These are phyloP conservation scores for Trichoderma afroharzianum DNA, from an alignment of 2,329 filamentous ascomycete genomes.

Conservation along the genomic window DNA sequence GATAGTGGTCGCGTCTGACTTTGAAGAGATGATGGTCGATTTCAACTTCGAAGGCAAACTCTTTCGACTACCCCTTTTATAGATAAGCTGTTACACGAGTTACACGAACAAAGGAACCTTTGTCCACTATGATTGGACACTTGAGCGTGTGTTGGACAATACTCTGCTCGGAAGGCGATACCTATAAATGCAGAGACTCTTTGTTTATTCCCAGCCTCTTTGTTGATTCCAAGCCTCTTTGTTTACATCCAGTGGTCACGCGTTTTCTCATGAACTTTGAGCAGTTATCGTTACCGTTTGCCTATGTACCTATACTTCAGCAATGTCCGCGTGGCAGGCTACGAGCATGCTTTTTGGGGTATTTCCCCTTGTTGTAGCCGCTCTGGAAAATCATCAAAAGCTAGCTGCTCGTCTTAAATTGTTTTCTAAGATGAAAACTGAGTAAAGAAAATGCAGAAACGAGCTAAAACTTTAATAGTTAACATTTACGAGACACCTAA, in stretches of 20 bases:
- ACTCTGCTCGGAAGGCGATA: not conserved
- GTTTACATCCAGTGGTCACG: not conserved
- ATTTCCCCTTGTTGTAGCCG: not conserved
- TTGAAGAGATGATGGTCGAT: not conserved
- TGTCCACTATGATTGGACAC: not conserved
- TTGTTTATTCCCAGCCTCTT: no score
- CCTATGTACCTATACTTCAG: not conserved
- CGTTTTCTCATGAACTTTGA: not conserved
- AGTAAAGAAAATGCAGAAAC: not conserved
- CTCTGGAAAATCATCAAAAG: not conserved
- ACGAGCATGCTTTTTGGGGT: not conserved
- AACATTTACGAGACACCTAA: not conserved
- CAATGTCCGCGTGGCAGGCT: not conserved
- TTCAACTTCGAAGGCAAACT: not conserved
- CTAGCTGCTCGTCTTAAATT: not conserved
- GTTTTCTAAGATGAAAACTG: not conserved
- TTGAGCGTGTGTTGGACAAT: not conserved
- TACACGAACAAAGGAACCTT: not conserved
- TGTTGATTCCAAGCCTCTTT: not conserved
- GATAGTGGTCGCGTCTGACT: rapidly evolving
- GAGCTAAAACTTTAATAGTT: not conserved
- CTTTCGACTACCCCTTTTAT: not conserved
- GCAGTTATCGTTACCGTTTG: not conserved
- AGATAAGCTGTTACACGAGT: not conserved
- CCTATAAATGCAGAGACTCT: not conserved